phyloP scores from a whole-genome alignment of 805 yeast genomes.

The Limtongia smithiae region DNA sequence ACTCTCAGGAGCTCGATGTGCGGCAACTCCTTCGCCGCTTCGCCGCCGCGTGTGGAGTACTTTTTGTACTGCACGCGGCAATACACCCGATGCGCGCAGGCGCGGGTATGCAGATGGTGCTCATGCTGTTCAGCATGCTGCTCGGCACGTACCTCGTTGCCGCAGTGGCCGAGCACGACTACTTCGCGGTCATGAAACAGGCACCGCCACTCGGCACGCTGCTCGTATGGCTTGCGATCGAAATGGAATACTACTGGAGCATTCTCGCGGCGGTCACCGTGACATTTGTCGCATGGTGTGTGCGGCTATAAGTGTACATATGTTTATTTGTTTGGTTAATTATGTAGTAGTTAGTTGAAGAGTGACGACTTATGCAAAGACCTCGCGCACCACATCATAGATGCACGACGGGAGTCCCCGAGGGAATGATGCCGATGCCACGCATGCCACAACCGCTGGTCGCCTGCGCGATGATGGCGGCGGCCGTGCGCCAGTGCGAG shows the following conservation, averaged over 20 bases:
- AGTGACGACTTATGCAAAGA: no score
- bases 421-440: no score
- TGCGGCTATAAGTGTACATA: neutral
- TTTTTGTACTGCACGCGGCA: constrained; percentile 32
- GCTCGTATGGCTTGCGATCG: constrained; percentile 42
- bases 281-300: constrained; percentile 13
- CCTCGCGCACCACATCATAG: no score
- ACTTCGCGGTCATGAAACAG: constrained; percentile 39
- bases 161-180: constrained; percentile 38
- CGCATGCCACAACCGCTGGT: no score
- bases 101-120: constrained; percentile 27
- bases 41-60: constrained; percentile 35
- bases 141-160: constrained; percentile 39
- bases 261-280: constrained; percentile 14
- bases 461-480: no score
- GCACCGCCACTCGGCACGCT: constrained; percentile 44
- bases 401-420: no score
- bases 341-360: no score
- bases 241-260: constrained; percentile 39
- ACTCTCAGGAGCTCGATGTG: constrained; percentile 33
- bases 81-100: constrained; percentile 32
- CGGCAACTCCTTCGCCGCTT: constrained; percentile 23
- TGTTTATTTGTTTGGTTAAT: neutral
- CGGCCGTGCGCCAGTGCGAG: no score
- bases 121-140: constrained; percentile 30